Conservation (phyloP, 345 rosid species). For the Syzygium oleosum region DNA sequence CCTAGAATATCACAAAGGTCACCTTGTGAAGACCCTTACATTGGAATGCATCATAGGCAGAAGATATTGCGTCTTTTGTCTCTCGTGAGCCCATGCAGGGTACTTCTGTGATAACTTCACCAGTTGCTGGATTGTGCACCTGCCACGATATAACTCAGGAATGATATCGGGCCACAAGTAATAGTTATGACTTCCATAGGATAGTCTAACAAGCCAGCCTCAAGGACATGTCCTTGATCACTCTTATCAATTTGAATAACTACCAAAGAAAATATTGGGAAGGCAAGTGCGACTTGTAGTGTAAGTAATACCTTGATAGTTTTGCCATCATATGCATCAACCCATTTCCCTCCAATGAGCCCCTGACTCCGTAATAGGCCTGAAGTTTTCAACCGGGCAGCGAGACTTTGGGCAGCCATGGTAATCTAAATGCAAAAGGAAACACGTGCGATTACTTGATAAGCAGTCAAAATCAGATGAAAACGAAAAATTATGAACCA, state of each 20-base stretch:
- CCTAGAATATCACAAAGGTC: not conserved
- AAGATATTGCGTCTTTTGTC: constrained; percentile 81
- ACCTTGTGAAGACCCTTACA: constrained; percentile 32
- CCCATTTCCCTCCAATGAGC: constrained; percentile 86
- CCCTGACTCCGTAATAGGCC: constrained; percentile 65
- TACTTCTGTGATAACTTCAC: constrained; percentile 65
- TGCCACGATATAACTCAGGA: constrained; percentile 10
- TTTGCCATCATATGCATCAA: constrained; percentile 59
- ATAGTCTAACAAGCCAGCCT: not conserved
- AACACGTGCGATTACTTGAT: not conserved
- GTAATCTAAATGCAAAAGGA: constrained; percentile 38
- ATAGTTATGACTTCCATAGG: not conserved
- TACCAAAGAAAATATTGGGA: not conserved
- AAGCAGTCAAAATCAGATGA: not conserved
- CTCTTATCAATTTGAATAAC: not conserved
- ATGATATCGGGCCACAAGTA: not conserved
- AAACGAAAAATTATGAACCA: not conserved
- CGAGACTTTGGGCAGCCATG: constrained; percentile 34
- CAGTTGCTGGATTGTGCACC: constrained; percentile 90
- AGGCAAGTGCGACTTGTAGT: not conserved
- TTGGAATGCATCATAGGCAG: constrained; percentile 63
- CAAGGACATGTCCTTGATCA: not conserved
- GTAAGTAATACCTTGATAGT: constrained; percentile 45
- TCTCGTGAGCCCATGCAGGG: constrained; percentile 79
- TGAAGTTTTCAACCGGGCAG: constrained; percentile 30